Base-by-base conservation (phyloP, 495 filamentous ascomycete species). In the Hypoxylon subgilvum region DNA sequence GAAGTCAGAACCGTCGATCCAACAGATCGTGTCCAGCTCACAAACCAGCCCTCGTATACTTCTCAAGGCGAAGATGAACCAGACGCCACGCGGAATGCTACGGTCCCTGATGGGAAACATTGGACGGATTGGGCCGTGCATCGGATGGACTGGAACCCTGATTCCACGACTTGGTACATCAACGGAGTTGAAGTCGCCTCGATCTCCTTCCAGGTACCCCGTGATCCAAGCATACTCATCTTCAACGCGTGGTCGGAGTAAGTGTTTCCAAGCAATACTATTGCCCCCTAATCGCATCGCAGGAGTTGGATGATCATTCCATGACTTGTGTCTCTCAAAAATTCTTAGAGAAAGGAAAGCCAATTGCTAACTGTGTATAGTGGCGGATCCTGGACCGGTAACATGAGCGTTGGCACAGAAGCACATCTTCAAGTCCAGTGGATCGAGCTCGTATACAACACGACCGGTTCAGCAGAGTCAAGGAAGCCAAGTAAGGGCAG, bases 201-300 rank as follows among this genome's bases (percentile, higher is more conserved):
- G 30, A 88, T 86, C 42, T 76, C 76, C 6, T 89, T 87, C 64
- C 80, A 84, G 14, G 81, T 84, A 6, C 88, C 88, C 0, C 74
- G 75, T 30, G 75, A 83, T 28, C 76, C 83, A 18, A 83, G 82
- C 51, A 76, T 81, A 44, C 54, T 92, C 16, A 81, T 87, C 3
- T 64, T 91, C 31, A 91, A 92, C 54, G 79, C 89, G 27, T 92
- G 89, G 89, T 87, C 85, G 66, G 84, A 91, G 61, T 64, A 58
- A 14, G 61, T 58, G 18, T 52, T n/a, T 22, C 13, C 3, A 45
- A 8, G 6, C 14, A 9, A 10, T 16, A 42, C 12, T 46, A 16
- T 25, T 14, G n/a, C n/a, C 13, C 42, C 18, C 13, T 13, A 8
- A 1, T 22, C 17, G 12, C n/a, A n/a, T n/a, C n/a, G n/a, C n/a